Percentiles rank a stretch among this genome's conserved stretches.
Conservation (phyloP, 352 stramenopile genomes). For the Phytophthora hibernalis region DNA sequence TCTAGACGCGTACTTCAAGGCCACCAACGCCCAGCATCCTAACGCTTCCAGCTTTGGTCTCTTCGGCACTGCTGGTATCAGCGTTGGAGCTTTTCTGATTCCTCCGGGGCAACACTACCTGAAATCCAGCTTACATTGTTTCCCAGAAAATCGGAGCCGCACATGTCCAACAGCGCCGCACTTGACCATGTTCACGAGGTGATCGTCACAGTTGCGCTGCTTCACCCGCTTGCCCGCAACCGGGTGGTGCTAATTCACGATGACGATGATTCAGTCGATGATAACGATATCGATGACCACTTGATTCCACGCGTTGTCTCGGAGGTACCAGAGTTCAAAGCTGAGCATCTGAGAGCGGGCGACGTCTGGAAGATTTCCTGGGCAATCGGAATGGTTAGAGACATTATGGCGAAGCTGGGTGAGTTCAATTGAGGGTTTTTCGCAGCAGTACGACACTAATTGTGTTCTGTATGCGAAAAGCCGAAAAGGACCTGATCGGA, state of each 20-base stretch:
- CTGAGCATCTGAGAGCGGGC: constrained; percentile 55
- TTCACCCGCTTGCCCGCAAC: constrained; percentile 63
- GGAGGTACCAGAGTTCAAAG: constrained; percentile 52
- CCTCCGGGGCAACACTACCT: constrained; percentile 70
- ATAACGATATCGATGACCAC: constrained; percentile 47
- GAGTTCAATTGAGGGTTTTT: constrained; percentile 3
- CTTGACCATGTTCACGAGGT: constrained; percentile 61
- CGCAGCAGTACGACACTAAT: neutral
- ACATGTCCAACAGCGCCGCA: constrained; percentile 57
- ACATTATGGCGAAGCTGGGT: constrained; percentile 61
- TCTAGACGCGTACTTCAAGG: constrained; percentile 57
- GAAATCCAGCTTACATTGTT: constrained; percentile 93
- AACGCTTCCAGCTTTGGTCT: constrained; percentile 58
- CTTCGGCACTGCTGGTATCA: constrained; percentile 75
- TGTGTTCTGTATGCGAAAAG: constrained; percentile 22
- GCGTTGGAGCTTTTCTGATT: constrained; percentile 76
- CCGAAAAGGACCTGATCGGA: constrained; percentile 48
- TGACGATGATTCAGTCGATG: constrained; percentile 41
- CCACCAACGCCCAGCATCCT: constrained; percentile 26
- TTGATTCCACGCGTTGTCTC: constrained; percentile 55
- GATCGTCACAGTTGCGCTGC: constrained; percentile 85
- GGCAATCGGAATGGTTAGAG: constrained; percentile 62
- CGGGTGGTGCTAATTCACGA: constrained; percentile 47
- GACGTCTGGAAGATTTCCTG: constrained; percentile 76
- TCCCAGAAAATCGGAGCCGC: constrained; percentile 80